phyloP scores from a whole-genome alignment of 1,284 basidiomycete genomes.

The Thelephora terrestris region DNA sequence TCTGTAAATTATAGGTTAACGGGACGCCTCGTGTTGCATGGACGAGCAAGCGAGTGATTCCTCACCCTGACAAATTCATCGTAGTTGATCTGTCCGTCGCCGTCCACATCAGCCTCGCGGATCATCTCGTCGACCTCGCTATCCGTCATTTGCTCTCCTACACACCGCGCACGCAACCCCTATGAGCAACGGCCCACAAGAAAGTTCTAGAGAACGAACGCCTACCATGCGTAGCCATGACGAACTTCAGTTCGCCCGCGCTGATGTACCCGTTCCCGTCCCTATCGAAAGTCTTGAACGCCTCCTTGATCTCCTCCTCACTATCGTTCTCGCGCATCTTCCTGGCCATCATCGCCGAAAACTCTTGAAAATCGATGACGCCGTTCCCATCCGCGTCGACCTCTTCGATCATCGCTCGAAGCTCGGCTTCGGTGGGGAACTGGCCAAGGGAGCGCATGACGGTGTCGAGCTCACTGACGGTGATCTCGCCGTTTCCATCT shows the following conservation, averaged over 20 bases:
- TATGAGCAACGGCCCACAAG: conserved; percentile 1
- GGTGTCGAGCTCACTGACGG: conserved; percentile 89
- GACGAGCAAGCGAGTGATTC: conserved; percentile 4
- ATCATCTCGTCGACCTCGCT: conserved; percentile 98
- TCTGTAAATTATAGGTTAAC: conserved; percentile 25
- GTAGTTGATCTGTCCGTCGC: conserved; percentile 86
- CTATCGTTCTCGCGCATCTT: conserved; percentile 92
- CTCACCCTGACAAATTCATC: conserved; percentile 68
- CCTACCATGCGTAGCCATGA: conserved; percentile 88
- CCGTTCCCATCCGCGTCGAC: conserved; percentile 78
- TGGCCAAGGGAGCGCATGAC: conserved; percentile 97
- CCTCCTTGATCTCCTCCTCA: conserved; percentile 69
- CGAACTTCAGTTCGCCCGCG: conserved; percentile 76
- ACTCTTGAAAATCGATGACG: conserved; percentile 94
- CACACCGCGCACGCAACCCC: conserved; percentile 7
- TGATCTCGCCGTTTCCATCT: conserved; percentile 98
- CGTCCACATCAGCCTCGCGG: conserved; percentile 93
- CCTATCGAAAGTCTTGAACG: conserved; percentile 80
- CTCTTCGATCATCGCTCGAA: conserved; percentile 96
- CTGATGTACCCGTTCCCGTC: conserved; percentile 78
- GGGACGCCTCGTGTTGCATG: not conserved
- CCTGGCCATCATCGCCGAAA: conserved; percentile 93
- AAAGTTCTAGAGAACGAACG: conserved; percentile 13
- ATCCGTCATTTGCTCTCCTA: conserved; percentile 89
- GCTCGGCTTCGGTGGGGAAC: conserved; percentile 93